These are phyloP conservation scores for Fusarium mundagurra DNA, from an alignment of 2,329 filamentous ascomycete species.

Conservation along the genomic window DNA sequence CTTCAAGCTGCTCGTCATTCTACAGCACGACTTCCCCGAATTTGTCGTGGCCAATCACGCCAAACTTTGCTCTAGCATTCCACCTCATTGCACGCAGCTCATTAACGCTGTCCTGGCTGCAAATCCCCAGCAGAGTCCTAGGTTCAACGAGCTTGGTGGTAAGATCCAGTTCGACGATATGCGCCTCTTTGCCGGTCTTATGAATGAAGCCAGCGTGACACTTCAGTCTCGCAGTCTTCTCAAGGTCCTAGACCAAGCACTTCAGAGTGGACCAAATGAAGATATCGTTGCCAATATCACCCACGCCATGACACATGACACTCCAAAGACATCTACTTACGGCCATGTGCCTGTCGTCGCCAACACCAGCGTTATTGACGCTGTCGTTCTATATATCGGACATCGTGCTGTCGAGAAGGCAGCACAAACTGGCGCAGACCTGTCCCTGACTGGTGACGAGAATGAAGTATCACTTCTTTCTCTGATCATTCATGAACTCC, in stretches of 20 bases:
- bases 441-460: conserved; percentile 55
- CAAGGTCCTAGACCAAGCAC: conserved; percentile 67
- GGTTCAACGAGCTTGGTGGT: conserved; percentile 74
- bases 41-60: conserved; percentile 91
- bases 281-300: conserved; percentile 81
- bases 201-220: conserved; percentile 68
- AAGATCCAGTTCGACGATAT: conserved; percentile 82
- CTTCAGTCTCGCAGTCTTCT: conserved; percentile 65
- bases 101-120: conserved; percentile 89
- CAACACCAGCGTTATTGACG: conserved; percentile 78
- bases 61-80: conserved; percentile 81
- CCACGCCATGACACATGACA: conserved; percentile 72
- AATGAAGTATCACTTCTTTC: conserved; percentile 77
- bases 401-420: conserved; percentile 73
- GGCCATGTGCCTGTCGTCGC: conserved; percentile 74
- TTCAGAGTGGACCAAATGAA: conserved; percentile 71
- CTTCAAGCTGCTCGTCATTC: conserved; percentile 81
- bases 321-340: conserved; percentile 68
- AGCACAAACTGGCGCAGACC: conserved; percentile 66
- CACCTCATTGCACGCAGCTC: conserved; percentile 85
- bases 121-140: conserved; percentile 75
- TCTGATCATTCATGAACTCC: conserved; percentile 78
- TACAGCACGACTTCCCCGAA: conserved; percentile 95
- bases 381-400: conserved; percentile 85
- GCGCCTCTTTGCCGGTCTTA: conserved; percentile 71